Conservation (phyloP, 768 basidiomycete genomes). For the Macrolepiota dolichaula region DNA sequence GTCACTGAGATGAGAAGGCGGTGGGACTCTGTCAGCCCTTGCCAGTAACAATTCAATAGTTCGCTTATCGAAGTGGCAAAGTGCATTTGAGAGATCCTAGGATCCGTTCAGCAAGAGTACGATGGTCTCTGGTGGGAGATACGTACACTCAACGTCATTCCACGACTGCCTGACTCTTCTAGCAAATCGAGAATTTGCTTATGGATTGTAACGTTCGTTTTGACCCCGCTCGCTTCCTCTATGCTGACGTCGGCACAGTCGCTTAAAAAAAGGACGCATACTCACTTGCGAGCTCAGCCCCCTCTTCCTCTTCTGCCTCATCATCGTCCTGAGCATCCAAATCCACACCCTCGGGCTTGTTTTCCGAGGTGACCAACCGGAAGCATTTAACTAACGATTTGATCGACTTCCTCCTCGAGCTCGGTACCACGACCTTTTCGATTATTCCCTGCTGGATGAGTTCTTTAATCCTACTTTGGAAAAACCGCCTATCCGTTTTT, state of each 20-base stretch:
- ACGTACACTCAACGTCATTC: conserved; percentile 70
- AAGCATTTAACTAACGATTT: conserved; percentile 60
- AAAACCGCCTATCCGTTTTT: conserved; percentile 79
- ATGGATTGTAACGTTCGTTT: conserved; percentile 67
- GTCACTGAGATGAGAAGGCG: conserved; percentile 72
- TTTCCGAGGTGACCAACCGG: conserved; percentile 51
- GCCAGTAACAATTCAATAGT: conserved; percentile 79
- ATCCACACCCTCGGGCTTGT: conserved; percentile 31
- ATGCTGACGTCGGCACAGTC: background rate
- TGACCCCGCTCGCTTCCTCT: conserved; percentile 34
- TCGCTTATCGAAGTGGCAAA: conserved; percentile 75
- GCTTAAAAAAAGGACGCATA: background rate
- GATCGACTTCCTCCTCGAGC: conserved; percentile 42
- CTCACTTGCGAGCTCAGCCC: conserved; percentile 33
- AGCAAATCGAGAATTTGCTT: conserved; percentile 76
- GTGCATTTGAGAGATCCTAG: conserved; percentile 60
- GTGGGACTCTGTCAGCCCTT: conserved; percentile 58
- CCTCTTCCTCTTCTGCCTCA: conserved; percentile 19
- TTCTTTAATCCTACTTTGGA: conserved; percentile 70
- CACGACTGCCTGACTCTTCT: conserved; percentile 60
- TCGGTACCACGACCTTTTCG: conserved; percentile 72
- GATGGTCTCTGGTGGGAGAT: background rate
- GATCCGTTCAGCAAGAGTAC: background rate
- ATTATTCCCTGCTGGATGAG: conserved; percentile 70
- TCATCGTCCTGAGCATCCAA: conserved; percentile 43